Base-by-base conservation (phyloP, 768 basidiomycete genomes). In the Hericium alpestre region DNA sequence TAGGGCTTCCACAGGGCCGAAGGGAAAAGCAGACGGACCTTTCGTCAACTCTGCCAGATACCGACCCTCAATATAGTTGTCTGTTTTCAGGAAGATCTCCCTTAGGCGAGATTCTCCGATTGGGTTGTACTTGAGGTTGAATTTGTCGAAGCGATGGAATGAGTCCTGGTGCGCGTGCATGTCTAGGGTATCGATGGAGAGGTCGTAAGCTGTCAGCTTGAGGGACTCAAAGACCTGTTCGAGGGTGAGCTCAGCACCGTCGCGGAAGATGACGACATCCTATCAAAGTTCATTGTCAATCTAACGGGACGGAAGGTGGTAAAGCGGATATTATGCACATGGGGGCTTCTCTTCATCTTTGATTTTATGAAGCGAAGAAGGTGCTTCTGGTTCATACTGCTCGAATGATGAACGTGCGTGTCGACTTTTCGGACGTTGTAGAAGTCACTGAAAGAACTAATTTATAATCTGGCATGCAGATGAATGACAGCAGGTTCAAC, bases 321-420 rank as follows among this genome's bases (percentile, higher is more conserved):
- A 12, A 16, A 12, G 22, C n/a, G 27, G 16, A 51, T 12, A 10
- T n/a, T 10, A 65, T 79, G 46, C 56, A 90, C 92, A 51, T 93
- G 66, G 1, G 93, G 86, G 63, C 77, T 83, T 22, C 82, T 83
- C 72, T 93, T 93, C 92, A 96, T 94, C 69, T 95, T 95, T n/a
- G 86, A 84, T 70, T 99, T 99, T 75, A 99, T 97, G 73, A 99
- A 98, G 9, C 96, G 91, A 12, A 99, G 74, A 18, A 99, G 73
- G 73, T 99, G 96, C 70, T 99, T 99, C 71, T 99, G 96, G 69
- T 99, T 99, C 94, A 98, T 97, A 72, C 91, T 90, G 59, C 94
- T 96, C 3, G 95, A 95, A 68, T 98, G 92, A 65, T 99, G 96
- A 27, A 99, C 91, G 70, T 99, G 96, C 8, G 96, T 99, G 67